A percentile compares a stretch with the other conserved stretches of the same genome.
Conservation (phyloP, 495 filamentous ascomycete genomes). For the Aspergillus sparsus region DNA sequence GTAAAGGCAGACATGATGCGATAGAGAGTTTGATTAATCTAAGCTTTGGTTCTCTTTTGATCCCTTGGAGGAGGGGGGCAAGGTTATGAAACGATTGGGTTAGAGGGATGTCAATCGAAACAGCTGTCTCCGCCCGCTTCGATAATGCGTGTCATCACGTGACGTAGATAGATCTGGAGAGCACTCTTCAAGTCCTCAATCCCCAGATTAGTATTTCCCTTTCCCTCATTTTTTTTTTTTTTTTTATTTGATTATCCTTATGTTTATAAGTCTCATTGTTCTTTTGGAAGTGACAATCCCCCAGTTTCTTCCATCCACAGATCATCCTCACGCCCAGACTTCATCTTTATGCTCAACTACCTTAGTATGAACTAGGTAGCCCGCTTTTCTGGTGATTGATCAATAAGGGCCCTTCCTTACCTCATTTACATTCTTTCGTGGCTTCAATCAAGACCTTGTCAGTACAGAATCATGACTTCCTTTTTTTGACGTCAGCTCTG, state of each 20-base stretch:
- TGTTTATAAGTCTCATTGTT: too few species aligned
- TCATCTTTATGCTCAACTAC: too few species aligned
- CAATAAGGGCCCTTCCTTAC: too few species aligned
- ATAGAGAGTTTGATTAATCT: slow-evolving; percentile 23
- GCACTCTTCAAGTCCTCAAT: too few species aligned
- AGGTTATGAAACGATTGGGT: slow-evolving; percentile 13
- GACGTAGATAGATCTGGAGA: background rate
- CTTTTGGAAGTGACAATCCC: too few species aligned
- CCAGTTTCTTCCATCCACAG: too few species aligned
- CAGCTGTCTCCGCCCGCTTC: background rate
- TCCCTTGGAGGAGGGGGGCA: slow-evolving; percentile 8
- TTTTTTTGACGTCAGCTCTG: background rate
- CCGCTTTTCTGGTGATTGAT: too few species aligned
- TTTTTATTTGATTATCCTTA: too few species aligned
- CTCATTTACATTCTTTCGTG: background rate
- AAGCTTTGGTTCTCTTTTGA: slow-evolving; percentile 21
- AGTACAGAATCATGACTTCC: slow-evolving; percentile 5
- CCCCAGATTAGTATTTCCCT: too few species aligned
- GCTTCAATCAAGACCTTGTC: background rate
- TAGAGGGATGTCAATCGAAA: background rate
- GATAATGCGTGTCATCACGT: slow-evolving; percentile 4
- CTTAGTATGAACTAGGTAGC: too few species aligned
- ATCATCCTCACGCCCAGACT: too few species aligned
- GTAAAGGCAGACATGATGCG: slow-evolving; percentile 56
- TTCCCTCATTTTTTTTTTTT: too few species aligned